phyloP scores from a whole-genome alignment of 2,329 filamentous ascomycete species.

The Botrytis squamosa region DNA sequence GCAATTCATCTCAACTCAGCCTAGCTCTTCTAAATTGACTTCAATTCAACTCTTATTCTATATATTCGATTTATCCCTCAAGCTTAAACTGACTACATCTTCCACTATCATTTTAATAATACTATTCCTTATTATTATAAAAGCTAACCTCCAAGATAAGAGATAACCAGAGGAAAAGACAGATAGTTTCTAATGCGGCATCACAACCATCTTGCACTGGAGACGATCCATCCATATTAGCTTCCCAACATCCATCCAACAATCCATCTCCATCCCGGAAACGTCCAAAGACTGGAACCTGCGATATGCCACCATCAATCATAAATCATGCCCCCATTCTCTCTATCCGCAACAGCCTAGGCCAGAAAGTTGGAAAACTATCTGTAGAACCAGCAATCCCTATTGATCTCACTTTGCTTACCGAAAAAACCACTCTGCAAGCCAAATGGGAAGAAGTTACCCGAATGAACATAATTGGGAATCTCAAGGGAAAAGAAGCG shows the following conservation, averaged over 20 bases:
- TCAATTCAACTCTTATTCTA: too few species aligned
- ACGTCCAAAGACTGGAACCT: rapidly evolving
- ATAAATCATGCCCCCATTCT: background rate
- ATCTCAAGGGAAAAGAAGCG: background rate
- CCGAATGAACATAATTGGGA: background rate
- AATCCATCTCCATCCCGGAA: background rate
- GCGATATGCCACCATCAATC: rapidly evolving
- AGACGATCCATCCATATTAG: background rate
- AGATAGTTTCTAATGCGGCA: background rate
- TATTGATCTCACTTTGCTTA: background rate
- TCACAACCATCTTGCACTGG: background rate
- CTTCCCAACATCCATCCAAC: background rate
- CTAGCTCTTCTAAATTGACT: too few species aligned
- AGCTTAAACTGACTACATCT: too few species aligned
- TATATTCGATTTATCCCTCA: too few species aligned
- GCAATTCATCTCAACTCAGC: too few species aligned
- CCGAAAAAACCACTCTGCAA: background rate
- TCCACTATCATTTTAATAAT: too few species aligned
- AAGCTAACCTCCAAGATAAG: too few species aligned
- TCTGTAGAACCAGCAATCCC: background rate
- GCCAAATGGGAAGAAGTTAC: background rate
- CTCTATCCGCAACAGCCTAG: background rate
- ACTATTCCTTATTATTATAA: too few species aligned
- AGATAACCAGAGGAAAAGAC: background rate
- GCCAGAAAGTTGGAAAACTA: background rate